phyloP scores from a whole-genome alignment of 192 early-diverging fungal species.

The Coemansia sp. region DNA sequence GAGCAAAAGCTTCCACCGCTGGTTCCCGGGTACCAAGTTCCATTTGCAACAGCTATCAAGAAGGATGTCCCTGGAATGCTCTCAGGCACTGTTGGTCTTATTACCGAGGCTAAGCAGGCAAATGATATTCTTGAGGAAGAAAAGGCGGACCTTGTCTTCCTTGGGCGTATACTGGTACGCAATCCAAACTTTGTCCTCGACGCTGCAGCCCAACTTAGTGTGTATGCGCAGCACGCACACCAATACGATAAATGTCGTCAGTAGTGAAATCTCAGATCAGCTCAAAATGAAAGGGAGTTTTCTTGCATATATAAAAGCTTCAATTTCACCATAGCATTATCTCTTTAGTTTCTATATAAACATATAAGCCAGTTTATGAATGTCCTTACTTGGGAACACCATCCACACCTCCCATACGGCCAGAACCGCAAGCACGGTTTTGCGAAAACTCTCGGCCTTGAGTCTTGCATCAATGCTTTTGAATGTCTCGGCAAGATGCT shows the following conservation, averaged over 20 bases:
- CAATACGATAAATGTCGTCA: constrained; percentile 62
- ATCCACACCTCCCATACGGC: constrained; percentile 90
- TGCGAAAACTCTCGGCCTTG: constrained; percentile 78
- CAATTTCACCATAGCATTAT: not conserved
- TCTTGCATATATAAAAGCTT: not conserved
- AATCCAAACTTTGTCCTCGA: constrained; percentile 69
- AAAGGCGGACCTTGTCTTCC: constrained; percentile 74
- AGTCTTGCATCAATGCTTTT: constrained; percentile 69
- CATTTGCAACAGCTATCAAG: constrained; percentile 66
- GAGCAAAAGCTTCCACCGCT: constrained; percentile 49
- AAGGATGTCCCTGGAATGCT: constrained; percentile 58
- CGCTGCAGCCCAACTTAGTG: constrained; percentile 70
- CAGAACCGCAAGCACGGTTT: constrained; percentile 64
- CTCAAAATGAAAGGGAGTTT: not conserved
- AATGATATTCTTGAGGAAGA: constrained; percentile 65
- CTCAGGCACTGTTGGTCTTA: constrained; percentile 71
- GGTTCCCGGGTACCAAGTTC: constrained; percentile 67
- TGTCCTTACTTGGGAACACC: constrained; percentile 66
- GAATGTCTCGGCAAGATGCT: constrained; percentile 68
- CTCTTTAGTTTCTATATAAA: constrained; percentile 7
- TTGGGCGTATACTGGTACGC: constrained; percentile 73
- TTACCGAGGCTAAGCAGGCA: constrained; percentile 65
- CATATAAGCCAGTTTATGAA: constrained; percentile 13
- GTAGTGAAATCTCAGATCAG: constrained; percentile 30
- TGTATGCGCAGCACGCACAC: constrained; percentile 60